Percentiles rank a stretch among this genome's conserved stretches.
Conservation (phyloP, 176 grass and related monocot species). For the Musa beccarii region DNA sequence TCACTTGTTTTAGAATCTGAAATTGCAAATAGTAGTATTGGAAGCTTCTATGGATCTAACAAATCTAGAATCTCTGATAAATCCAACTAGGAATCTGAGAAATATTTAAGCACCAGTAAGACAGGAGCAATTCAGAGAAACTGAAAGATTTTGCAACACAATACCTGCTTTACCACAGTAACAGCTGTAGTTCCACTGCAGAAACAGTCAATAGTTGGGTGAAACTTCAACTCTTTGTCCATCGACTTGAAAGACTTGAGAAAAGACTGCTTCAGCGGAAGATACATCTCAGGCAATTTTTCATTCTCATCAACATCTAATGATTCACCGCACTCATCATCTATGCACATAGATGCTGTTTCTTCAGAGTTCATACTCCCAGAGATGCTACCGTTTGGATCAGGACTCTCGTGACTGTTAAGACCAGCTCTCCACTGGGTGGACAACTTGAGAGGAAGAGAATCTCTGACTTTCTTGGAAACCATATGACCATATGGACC, state of each 20-base stretch:
- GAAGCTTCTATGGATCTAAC: background rate
- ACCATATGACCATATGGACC: constrained; percentile 22
- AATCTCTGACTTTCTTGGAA: constrained; percentile 24
- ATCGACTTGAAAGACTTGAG: constrained; percentile 87
- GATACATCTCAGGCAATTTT: constrained; percentile 70
- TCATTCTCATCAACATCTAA: constrained; percentile 42
- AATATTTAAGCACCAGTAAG: constrained; percentile 16
- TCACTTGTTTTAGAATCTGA: no score
- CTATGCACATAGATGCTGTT: constrained; percentile 31
- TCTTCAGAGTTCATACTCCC: constrained; percentile 77
- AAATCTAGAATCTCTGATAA: background rate
- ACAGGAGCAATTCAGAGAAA: background rate
- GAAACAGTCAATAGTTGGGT: constrained; percentile 87
- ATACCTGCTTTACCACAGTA: constrained; percentile 90
- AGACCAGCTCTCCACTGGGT: constrained; percentile 50
- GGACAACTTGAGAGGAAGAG: constrained; percentile 20
- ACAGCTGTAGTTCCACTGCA: constrained; percentile 94
- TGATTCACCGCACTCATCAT: constrained; percentile 71
- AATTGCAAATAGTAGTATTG: background rate
- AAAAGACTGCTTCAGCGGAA: constrained; percentile 86
- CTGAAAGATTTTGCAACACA: background rate
- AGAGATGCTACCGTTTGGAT: constrained; percentile 51
- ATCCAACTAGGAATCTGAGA: background rate
- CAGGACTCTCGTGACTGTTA: constrained; percentile 36
- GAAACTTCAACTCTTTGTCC: constrained; percentile 90